Evolutionary conservation across 2,329 filamentous ascomycete genomes (phyloP).

Genomic region (Dactylellina cionopaga): DNA sequence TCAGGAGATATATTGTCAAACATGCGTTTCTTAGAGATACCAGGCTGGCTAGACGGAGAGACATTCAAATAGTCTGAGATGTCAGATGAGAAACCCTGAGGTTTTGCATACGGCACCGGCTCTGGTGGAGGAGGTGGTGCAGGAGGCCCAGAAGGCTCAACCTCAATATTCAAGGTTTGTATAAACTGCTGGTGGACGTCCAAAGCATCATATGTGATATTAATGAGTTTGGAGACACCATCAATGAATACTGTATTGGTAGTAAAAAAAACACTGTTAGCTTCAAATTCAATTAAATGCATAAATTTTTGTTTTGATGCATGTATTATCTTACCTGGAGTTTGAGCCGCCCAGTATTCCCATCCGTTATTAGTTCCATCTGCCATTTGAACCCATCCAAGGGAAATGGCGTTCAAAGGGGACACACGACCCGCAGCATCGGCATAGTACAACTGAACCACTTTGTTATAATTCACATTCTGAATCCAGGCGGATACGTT

Average conservation of each 20-base stretch:
- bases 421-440: slow-evolving; percentile 29
- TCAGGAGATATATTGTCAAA: slow-evolving; percentile 62
- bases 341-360: slow-evolving; percentile 48
- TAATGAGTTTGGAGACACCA: slow-evolving; percentile 40
- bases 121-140: slow-evolving; percentile 36
- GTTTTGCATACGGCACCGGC: slow-evolving; percentile 32
- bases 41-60: slow-evolving; percentile 36
- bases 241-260: slow-evolving; percentile 25
- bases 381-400: slow-evolving; percentile 45
- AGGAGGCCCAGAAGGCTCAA: slow-evolving; percentile 33
- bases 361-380: slow-evolving; percentile 44
- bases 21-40: slow-evolving; percentile 56
- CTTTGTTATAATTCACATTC: slow-evolving; percentile 48
- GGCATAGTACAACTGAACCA: slow-evolving; percentile 46
- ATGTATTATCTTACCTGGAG: slow-evolving; percentile 23
- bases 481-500: slow-evolving; percentile 46
- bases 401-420: slow-evolving; percentile 36
- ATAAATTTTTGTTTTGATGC: neutral
- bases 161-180: slow-evolving; percentile 25
- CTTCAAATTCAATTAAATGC: slow-evolving; percentile 12
- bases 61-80: slow-evolving; percentile 35
- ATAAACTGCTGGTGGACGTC: slow-evolving; percentile 34
- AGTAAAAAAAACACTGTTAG: neutral
- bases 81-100: slow-evolving; percentile 43
- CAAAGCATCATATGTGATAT: slow-evolving; percentile 46